Base-by-base conservation (phyloP, 768 basidiomycete genomes). In the Pleurotus djamor region DNA sequence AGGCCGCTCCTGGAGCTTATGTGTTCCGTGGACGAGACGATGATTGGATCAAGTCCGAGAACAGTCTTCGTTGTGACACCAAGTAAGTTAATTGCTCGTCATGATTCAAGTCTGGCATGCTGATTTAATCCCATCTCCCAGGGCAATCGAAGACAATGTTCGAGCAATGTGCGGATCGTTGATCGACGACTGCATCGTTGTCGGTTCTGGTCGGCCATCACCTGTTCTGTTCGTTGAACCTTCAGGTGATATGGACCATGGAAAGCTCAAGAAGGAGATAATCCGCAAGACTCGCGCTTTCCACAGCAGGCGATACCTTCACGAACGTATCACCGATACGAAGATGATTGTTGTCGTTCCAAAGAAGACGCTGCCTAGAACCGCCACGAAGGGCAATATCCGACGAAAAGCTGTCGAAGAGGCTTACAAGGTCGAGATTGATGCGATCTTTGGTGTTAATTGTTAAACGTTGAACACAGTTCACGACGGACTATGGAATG, bases 1-100 rank as follows among this genome's bases (percentile, higher is more conserved):
- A 89, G 69, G 75, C 78, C 14, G 63, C 74, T 1, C 76, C 83
- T 1, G 88, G 87, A 0, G 74, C 72, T 64, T 92, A 87, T 67
- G 67, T 84, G 48, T 88, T 81, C 61, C 82, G 86, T 38, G 91
- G 90, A 28, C 83, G 91, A 44, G 84, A 90, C 61, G 90, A 92
- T 64, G 90, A 92, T 71, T 91, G 90, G 91, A 92, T 92, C 70
- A 92, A 92, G 74, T 86, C 85, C 41, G 87, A 89, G 67, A 89
- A 83, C 67, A 86, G 89, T 66, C 74, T 91, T 61, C 82, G 90
- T 54, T 91, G 90, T 66, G 90, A 92, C 66, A 91, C 91, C 52
- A 86, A 83, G 80, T 82, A 72, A 35, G 77, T 76, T 34, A 6
- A 37, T 37, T 36, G 36, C 57, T 14, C 32, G 56, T 34, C 21